Percentiles rank a stretch among this genome's conserved stretches.
These are phyloP conservation scores for Ogataea polymorpha DNA, from an alignment of 805 yeast species.

Conservation along the genomic window DNA sequence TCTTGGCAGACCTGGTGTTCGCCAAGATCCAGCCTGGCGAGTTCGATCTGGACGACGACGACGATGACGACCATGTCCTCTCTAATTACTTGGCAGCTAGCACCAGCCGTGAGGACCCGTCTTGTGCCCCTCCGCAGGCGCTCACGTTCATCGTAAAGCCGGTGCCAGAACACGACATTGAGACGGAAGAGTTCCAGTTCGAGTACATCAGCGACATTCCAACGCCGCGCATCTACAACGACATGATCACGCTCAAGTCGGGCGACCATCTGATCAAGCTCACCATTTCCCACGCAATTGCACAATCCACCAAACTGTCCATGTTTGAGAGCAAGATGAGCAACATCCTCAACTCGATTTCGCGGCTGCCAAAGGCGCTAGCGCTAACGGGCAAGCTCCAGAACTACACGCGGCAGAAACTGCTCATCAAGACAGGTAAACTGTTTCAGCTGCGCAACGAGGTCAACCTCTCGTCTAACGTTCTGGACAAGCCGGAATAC, in stretches of 20 bases:
- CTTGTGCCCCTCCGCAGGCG: constrained; percentile 9
- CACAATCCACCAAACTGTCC: constrained; percentile 90
- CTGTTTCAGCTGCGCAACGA: constrained; percentile 88
- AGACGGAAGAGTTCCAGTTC: constrained; percentile 83
- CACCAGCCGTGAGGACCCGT: constrained; percentile 5
- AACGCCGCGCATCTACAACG: constrained; percentile 77
- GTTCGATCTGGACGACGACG: constrained; percentile 40
- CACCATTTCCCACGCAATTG: constrained; percentile 93
- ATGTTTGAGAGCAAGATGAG: constrained; percentile 91
- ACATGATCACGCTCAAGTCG: constrained; percentile 84
- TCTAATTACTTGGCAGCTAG: constrained; percentile 1
- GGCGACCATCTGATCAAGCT: constrained; percentile 92
- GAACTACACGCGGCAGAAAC: constrained; percentile 70
- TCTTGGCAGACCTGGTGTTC: constrained; percentile 86
- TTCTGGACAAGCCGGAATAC: constrained; percentile 91
- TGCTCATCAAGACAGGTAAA: constrained; percentile 84
- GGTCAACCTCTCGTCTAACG: constrained; percentile 85
- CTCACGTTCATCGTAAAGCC: constrained; percentile 62
- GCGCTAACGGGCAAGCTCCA: constrained; percentile 90
- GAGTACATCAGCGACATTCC: constrained; percentile 51
- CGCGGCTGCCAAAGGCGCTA: constrained; percentile 83
- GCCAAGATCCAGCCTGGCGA: constrained; percentile 44
- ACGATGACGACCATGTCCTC: constrained; percentile 37
- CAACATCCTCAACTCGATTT: constrained; percentile 73
- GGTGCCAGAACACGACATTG: constrained; percentile 83